phyloP scores from a whole-genome alignment of 179 eudicot species.

The Beta corolliflora region DNA sequence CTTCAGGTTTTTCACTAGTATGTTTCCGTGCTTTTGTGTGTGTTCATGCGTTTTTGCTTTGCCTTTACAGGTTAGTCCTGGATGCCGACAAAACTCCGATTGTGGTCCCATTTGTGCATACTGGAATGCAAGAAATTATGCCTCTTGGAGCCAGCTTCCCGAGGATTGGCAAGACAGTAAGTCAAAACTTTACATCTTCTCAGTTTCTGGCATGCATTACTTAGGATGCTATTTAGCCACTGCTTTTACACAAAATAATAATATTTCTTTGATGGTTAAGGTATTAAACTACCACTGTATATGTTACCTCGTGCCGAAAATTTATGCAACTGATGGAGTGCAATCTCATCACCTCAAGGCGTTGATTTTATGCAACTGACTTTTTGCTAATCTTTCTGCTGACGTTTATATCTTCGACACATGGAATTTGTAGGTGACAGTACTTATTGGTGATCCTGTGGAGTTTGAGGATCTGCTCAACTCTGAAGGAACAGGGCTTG shows the following conservation, averaged over 20 bases:
- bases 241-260: background rate
- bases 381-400: background rate
- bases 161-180: constrained; percentile 74
- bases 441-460: constrained; percentile 93
- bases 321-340: no score
- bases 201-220: background rate
- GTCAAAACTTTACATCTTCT: constrained; percentile 20
- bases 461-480: constrained; percentile 66
- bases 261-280: background rate
- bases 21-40: background rate
- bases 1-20: background rate
- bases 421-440: constrained; percentile 61
- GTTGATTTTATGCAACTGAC: background rate
- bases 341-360: background rate
- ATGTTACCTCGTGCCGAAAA: background rate
- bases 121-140: constrained; percentile 96
- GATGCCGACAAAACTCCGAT: constrained; percentile 84
- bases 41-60: constrained; percentile 4
- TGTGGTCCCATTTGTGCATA: constrained; percentile 90
- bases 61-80: constrained; percentile 61
- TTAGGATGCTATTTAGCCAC: background rate
- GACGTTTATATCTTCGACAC: background rate
- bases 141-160: constrained; percentile 89
- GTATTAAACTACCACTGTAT: background rate
- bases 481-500: constrained; percentile 34